phyloP scores from a whole-genome alignment of 306 rosid species.

The Vicia sativa region DNA sequence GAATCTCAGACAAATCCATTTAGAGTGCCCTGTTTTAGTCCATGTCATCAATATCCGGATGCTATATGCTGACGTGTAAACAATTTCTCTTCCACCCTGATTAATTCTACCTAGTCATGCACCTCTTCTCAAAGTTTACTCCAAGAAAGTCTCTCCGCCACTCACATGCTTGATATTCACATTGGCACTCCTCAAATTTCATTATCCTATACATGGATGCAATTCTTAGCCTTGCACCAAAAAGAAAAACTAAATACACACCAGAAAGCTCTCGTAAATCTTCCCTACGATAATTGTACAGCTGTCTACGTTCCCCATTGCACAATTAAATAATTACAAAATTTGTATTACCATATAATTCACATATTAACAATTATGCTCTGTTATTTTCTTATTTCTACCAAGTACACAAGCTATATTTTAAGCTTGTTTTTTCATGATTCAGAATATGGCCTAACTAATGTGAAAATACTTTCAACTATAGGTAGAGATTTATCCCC shows the following conservation, averaged over 20 bases:
- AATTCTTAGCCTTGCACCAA: constrained; percentile 1
- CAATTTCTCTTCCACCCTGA: background rate
- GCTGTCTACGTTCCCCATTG: background rate
- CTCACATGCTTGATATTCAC: background rate
- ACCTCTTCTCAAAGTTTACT: background rate
- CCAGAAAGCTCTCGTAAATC: background rate
- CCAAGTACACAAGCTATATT: background rate
- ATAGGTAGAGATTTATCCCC: constrained; percentile 91
- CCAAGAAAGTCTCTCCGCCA: background rate
- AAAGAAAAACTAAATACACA: background rate
- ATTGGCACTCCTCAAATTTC: background rate
- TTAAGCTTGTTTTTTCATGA: constrained; percentile 1
- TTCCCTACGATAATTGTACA: background rate
- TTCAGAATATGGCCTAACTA: constrained; percentile 3
- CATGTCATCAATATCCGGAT: background rate
- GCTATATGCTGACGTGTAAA: background rate
- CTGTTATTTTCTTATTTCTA: background rate
- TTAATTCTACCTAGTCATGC: background rate
- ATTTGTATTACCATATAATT: background rate
- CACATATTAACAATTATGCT: constrained; percentile 1
- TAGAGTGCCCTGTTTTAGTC: background rate
- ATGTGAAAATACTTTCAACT: constrained; percentile 40
- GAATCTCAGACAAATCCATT: background rate
- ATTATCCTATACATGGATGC: background rate
- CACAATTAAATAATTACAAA: constrained; percentile 4